Evolutionary conservation across 2,329 filamentous ascomycete species (phyloP).

Genomic region (Penicillium polonicum): DNA sequence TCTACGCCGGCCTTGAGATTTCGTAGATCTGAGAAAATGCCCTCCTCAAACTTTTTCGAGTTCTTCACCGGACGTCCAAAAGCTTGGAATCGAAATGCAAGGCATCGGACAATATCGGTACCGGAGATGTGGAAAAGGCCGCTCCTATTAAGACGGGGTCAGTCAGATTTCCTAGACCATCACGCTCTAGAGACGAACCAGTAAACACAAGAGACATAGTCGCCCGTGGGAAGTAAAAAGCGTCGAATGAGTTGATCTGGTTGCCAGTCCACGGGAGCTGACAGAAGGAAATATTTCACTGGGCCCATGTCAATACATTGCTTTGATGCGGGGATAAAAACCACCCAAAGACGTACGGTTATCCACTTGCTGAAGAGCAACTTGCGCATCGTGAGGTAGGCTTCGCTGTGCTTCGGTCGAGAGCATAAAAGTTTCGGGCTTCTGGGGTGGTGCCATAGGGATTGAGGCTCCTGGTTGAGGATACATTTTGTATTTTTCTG

Average conservation of each 20-base stretch:
- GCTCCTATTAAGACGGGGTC: slow-evolving; percentile 60
- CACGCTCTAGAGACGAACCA: slow-evolving; percentile 58
- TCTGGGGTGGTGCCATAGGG: slow-evolving; percentile 87
- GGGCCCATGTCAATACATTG: slow-evolving; percentile 17
- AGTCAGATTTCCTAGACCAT: slow-evolving; percentile 5
- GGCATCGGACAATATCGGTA: slow-evolving; percentile 96
- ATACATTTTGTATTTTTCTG: slow-evolving; percentile 60
- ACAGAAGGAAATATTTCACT: slow-evolving; percentile 99
- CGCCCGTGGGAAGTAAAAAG: slow-evolving; percentile 92
- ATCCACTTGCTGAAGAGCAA: slow-evolving; percentile 96
- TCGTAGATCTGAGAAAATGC: slow-evolving; percentile 96
- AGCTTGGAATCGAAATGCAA: slow-evolving; percentile 97
- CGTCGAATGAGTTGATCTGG: slow-evolving; percentile 94
- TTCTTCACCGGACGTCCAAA: slow-evolving; percentile 99
- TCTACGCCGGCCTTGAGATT: slow-evolving; percentile 98
- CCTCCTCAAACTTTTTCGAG: slow-evolving; percentile 99
- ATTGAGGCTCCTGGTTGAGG: slow-evolving; percentile 76
- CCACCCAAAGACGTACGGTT: slow-evolving; percentile 66
- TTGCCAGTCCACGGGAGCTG: slow-evolving; percentile 96
- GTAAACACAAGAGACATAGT: slow-evolving; percentile 97
- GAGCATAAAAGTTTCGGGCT: slow-evolving; percentile 98
- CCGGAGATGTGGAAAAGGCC: slow-evolving; percentile 99
- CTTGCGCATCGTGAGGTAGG: slow-evolving; percentile 91
- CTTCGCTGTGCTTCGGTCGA: slow-evolving; percentile 96
- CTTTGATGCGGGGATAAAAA: not conserved